phyloP scores from a whole-genome alignment of 495 filamentous ascomycete genomes.

The Talaromyces borbonicus region DNA sequence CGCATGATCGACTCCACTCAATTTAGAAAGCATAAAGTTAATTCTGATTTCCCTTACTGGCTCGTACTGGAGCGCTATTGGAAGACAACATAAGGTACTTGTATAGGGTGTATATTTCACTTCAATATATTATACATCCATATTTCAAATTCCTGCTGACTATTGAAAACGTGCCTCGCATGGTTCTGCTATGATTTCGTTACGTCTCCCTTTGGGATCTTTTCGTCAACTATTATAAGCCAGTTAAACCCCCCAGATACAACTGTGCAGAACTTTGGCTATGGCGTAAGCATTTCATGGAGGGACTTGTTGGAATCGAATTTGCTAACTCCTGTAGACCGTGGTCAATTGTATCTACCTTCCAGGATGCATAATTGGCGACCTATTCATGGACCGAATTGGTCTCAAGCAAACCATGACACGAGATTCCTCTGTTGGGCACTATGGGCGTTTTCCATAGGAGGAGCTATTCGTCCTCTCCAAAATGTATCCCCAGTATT shows the following conservation, averaged over 20 bases:
- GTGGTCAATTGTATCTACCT: constrained; percentile 42
- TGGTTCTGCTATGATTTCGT: constrained; percentile 37
- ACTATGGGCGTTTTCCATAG: constrained; percentile 38
- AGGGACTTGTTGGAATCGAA: neutral
- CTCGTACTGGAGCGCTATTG: constrained; percentile 28
- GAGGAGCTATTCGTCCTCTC: constrained; percentile 32
- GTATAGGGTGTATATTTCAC: constrained; percentile 10
- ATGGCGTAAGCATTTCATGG: constrained; percentile 20
- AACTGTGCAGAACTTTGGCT: constrained; percentile 35
- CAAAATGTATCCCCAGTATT: constrained; percentile 38
- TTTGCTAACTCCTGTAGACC: constrained; percentile 15
- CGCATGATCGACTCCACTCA: constrained; percentile 30
- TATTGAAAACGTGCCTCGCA: constrained; percentile 14
- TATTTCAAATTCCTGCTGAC: neutral
- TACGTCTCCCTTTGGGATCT: constrained; percentile 30
- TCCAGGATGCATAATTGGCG: constrained; percentile 38
- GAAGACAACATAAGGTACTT: constrained; percentile 31
- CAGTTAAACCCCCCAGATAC: constrained; percentile 30
- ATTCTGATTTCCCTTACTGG: constrained; percentile 23
- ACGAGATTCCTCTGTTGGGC: constrained; percentile 33
- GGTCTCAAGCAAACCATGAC: constrained; percentile 38
- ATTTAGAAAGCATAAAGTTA: constrained; percentile 27
- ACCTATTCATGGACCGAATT: constrained; percentile 37
- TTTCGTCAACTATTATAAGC: constrained; percentile 27
- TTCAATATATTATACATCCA: neutral